A percentile compares a stretch with the other conserved stretches of the same genome.
These are phyloP conservation scores for Diversispora eburnea DNA, from an alignment of 192 early-diverging fungal species.

Conservation along the genomic window DNA sequence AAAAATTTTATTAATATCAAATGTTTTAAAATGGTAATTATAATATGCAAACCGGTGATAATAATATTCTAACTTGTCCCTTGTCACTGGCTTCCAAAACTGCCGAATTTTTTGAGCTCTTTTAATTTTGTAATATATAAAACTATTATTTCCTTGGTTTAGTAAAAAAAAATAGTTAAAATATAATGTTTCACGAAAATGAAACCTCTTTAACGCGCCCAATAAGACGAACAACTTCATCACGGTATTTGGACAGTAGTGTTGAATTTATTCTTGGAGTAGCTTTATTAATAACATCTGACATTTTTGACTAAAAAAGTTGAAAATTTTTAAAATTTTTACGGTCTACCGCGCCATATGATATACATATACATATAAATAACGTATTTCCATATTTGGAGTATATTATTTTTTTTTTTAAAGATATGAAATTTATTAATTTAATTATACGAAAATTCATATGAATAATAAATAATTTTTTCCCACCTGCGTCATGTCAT, in stretches of 20 bases:
- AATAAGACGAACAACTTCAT: constrained; percentile 5
- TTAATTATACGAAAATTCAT: too few species aligned
- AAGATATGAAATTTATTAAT: too few species aligned
- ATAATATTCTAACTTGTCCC: constrained; percentile 34
- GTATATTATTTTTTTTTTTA: too few species aligned
- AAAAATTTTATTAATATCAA: not conserved
- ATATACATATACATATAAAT: too few species aligned
- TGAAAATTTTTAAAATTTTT: too few species aligned
- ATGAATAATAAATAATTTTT: too few species aligned
- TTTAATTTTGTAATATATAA: not conserved
- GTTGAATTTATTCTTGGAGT: constrained; percentile 5
- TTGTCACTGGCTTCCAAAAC: constrained; percentile 34
- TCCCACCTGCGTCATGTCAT: too few species aligned
- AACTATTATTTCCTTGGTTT: not conserved
- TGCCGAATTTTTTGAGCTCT: constrained; percentile 26
- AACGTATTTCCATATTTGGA: too few species aligned
- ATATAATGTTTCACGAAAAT: not conserved
- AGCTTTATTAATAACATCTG: too few species aligned
- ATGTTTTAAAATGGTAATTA: not conserved
- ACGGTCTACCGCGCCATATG: too few species aligned
- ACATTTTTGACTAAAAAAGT: too few species aligned
- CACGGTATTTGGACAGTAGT: constrained; percentile 3
- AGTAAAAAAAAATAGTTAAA: not conserved
- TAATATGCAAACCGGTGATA: constrained; percentile 27
- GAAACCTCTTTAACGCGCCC: constrained; percentile 18